Base-by-base conservation (phyloP, 371 early-diverging fungal species). In the Mortierella sp. region DNA sequence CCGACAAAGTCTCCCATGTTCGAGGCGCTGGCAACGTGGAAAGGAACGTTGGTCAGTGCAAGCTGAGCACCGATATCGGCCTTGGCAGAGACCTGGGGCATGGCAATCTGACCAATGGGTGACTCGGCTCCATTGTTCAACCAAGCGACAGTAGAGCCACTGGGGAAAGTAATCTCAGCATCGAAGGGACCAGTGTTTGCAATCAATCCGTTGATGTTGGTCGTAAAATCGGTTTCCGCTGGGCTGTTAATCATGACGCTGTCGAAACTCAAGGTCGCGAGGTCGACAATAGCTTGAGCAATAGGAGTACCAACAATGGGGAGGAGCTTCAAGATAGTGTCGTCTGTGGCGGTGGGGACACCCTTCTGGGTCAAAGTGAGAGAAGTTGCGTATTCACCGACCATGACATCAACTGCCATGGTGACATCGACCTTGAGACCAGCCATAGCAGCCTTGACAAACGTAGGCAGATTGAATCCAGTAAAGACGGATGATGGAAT, bases 151-250 rank as follows among this genome's bases (percentile, higher is more conserved):
- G 78, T 80, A 17, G 87, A 68, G 17, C 81, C 79, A 19, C 49
- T 58, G 39, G 85, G 84, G 82, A 88, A 88, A 12, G 66, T 48
- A 50, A 89, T 86, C 9, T 68, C 61, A 15, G 89, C 89, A 58
- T 69, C 81, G 50, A 89, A 72, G 17, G 82, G 83, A 56, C 89
- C 89, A 42, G 89, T 84, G 48, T 82, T 81, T 51, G 78, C 79
- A 51, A 86, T 83, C 8, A 70, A 48, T 56, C 89, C 89, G 50
- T 70, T 70, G 69, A 84, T 80, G 53, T 81, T 72, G 19, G 84
- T 79, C 31, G 78, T 83, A 62, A 86, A 86, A 51, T 52, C 68
- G 26, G 65, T 64, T n/a, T 82, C 78, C 4, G 78, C 76, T 21
- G 83, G 79, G 8, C 67, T 50, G 14, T 82, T 80, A 41, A 89